These are phyloP conservation scores for Eucalyptus camaldulensis DNA, from an alignment of 345 rosid genomes.

Conservation along the genomic window DNA sequence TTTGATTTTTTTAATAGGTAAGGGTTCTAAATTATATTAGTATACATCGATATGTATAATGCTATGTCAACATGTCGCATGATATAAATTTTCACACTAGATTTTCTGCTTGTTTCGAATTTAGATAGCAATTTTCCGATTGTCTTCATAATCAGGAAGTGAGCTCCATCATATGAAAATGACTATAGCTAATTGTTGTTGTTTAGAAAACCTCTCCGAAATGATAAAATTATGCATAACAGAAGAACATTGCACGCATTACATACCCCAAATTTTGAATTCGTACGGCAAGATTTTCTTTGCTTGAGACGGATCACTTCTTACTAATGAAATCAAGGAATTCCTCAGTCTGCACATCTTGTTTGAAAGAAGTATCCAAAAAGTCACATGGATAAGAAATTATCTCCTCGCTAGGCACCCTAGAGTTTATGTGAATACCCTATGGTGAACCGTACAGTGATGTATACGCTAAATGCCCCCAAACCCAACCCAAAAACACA, in stretches of 20 bases:
- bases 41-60: too few relatives aligned
- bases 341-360: conserved; percentile 30
- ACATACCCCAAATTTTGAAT: conserved; percentile 73
- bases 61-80: too few relatives aligned
- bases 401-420: conserved; percentile 22
- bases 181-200: background rate
- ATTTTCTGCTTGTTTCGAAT: background rate
- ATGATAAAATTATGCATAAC: background rate
- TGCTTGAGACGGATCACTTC: conserved; percentile 31
- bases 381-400: conserved; percentile 42
- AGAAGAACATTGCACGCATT: background rate
- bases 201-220: background rate
- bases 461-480: background rate
- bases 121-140: background rate
- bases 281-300: conserved; percentile 65
- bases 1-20: too few relatives aligned
- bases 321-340: conserved; percentile 55
- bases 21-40: too few relatives aligned
- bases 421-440: background rate
- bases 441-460: background rate
- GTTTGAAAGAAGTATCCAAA: background rate
- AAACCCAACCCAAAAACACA: background rate
- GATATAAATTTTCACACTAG: background rate
- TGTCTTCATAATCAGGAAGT: background rate
- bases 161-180: background rate